phyloP scores from a whole-genome alignment of 225 moss, liverwort and hornwort species.

The Lunularia cruciata region DNA sequence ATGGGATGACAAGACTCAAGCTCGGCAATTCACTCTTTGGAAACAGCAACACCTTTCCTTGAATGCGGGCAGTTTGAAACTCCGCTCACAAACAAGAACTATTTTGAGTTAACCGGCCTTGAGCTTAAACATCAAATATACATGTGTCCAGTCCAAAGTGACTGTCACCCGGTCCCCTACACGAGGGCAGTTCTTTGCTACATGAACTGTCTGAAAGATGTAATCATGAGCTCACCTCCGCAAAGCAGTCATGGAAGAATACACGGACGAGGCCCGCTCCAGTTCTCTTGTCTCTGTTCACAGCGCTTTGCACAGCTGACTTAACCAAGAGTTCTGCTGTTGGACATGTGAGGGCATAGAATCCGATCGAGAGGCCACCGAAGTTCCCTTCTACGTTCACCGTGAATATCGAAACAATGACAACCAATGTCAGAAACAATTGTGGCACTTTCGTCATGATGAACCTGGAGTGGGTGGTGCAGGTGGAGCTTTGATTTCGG shows the following conservation, averaged over 20 bases:
- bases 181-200: no score
- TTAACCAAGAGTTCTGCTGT: background rate
- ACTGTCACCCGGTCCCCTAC: background rate
- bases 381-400: background rate
- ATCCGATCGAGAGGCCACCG: conserved; percentile 3
- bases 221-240: conserved; percentile 23
- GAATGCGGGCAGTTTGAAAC: background rate
- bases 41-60: background rate
- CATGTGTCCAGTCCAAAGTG: background rate
- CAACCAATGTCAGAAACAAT: background rate
- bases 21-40: no score
- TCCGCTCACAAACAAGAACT: background rate
- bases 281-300: background rate
- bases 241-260: conserved; percentile 44
- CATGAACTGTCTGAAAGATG: background rate
- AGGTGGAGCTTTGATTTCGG: background rate
- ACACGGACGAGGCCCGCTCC: conserved; percentile 29
- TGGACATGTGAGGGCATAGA: conserved; percentile 20
- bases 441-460: background rate
- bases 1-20: no score
- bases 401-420: background rate
- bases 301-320: conserved; percentile 3
- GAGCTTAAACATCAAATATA: background rate
- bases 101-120: no score
- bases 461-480: background rate